Evolutionary conservation across 495 filamentous ascomycete genomes (phyloP), one percentile per base, ranked within the genome.

Genomic region (Trichoderma asperelloides): DNA sequence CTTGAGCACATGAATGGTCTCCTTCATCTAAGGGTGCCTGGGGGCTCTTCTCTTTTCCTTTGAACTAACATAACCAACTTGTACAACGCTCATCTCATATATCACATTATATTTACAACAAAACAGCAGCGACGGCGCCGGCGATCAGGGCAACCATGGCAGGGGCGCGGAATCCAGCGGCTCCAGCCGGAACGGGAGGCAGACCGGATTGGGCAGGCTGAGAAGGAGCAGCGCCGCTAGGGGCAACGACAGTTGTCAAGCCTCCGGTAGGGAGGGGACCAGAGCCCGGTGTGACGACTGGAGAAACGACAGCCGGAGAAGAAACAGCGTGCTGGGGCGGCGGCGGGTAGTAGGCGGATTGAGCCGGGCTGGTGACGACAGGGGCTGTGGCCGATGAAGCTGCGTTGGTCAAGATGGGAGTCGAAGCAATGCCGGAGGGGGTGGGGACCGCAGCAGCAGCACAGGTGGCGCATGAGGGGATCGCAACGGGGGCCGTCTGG

Each of bases 161-260:
- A 60, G 55, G 55, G 8, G 55, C 27, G 55, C 55, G 55, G 55
- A 60, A 60, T 30, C 13, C 55, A 30, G 55, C 55, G 25, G 55
- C 55, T 27, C 55, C 55, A 13, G 55, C 55, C 25, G 55, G 55
- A 13, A 60, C 55, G 28, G 55, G 55, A 60, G 55, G 55, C 25
- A 60, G 55, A 25, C 55, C 27, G 16, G 55, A 60, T 30, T 60
- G 55, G 55, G 55, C 55, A 60, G 55, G 55, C 55, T 60, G 55
- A 60, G 55, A 60, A 16, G 55, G 23, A 60, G 28, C 55, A 23
- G 49, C 16, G 55, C 55, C 55, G 27, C 23, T 12, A 60, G 55
- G 55, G 27, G 55, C 16, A 11, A 60, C 4, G 23, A 60, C 55
- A 11, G 55, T 60, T 25, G 55, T 60, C 25, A 60, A 18, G 11